phyloP scores from a whole-genome alignment of 2,329 filamentous ascomycete genomes.

The Hansfordia pulvinata region DNA sequence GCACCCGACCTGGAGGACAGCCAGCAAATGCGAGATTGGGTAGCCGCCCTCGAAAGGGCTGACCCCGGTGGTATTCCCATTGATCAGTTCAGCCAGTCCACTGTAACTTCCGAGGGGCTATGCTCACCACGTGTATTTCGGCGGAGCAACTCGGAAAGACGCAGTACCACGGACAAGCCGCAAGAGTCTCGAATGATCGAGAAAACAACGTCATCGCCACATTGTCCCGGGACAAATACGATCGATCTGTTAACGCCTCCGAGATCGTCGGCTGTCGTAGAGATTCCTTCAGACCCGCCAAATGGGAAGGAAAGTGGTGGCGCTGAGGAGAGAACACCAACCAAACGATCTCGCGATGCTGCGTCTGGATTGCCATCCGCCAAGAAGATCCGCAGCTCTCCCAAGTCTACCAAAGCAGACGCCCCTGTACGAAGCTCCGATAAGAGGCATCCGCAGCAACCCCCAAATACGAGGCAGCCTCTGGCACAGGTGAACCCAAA shows the following conservation, averaged over 20 bases:
- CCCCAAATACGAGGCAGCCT: slow-evolving; percentile 4
- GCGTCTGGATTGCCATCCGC: not conserved
- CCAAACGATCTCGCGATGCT: slow-evolving; percentile 3
- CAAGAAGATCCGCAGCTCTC: slow-evolving; percentile 4
- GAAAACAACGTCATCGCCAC: too few species aligned
- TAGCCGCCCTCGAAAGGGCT: slow-evolving; percentile 41
- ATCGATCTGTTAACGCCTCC: slow-evolving; percentile 2
- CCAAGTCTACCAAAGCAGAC: slow-evolving; percentile 1
- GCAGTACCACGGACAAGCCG: too few species aligned
- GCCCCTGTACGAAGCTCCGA: too few species aligned
- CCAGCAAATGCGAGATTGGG: slow-evolving; percentile 48
- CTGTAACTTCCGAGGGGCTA: slow-evolving; percentile 18
- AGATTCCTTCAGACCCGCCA: too few species aligned
- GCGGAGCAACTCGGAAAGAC: slow-evolving; percentile 1
- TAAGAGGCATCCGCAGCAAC: not conserved
- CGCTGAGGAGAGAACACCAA: too few species aligned
- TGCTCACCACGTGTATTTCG: slow-evolving; percentile 6
- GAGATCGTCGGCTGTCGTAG: slow-evolving; percentile 3
- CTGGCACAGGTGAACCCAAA: slow-evolving; percentile 8
- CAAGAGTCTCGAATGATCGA: too few species aligned
- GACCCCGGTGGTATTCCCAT: slow-evolving; percentile 29
- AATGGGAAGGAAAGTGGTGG: too few species aligned
- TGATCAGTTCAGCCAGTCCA: slow-evolving; percentile 30
- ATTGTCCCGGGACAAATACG: too few species aligned
- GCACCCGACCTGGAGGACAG: slow-evolving; percentile 36